Conservation (phyloP, 1,284 basidiomycete species). For the Farysia itapuensis region DNA sequence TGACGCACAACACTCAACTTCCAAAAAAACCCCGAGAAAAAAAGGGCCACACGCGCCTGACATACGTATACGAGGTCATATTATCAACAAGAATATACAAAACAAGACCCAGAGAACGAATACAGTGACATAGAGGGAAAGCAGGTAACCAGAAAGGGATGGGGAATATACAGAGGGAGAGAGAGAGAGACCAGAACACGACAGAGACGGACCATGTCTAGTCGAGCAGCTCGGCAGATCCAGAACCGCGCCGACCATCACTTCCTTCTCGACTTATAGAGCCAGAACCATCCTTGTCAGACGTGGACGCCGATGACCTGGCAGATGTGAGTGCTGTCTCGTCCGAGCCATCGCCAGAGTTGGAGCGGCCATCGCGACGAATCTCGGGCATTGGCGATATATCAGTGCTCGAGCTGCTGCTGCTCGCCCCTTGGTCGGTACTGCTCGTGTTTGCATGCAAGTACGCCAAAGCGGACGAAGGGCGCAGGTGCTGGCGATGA, state of each 20-base stretch:
- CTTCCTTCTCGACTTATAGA: conserved; percentile 24
- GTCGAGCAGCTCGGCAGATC: conserved; percentile 8
- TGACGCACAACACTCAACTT: no score
- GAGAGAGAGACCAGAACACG: conserved; percentile 3
- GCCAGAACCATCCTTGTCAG: conserved; percentile 34
- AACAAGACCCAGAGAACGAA: no score
- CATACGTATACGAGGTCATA: no score
- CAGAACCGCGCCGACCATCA: conserved; percentile 23
- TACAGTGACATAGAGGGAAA: no score
- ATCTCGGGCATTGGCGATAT: conserved; percentile 23
- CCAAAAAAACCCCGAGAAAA: no score
- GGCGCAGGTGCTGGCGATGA: conserved; percentile 38
- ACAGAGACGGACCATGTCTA: neutral
- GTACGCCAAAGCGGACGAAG: conserved; percentile 19
- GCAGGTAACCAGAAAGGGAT: no score
- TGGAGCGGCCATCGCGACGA: conserved; percentile 17
- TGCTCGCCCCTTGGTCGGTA: conserved; percentile 23
- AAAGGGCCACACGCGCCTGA: no score
- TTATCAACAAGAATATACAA: no score
- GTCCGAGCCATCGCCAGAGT: conserved; percentile 33
- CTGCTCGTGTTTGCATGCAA: conserved; percentile 18
- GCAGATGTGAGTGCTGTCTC: conserved; percentile 29
- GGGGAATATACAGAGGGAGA: no score
- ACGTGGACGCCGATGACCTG: conserved; percentile 31
- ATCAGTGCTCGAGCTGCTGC: conserved; percentile 23